phyloP scores from a whole-genome alignment of 116 monocot species.

The Phalaenopsis hybrid region DNA sequence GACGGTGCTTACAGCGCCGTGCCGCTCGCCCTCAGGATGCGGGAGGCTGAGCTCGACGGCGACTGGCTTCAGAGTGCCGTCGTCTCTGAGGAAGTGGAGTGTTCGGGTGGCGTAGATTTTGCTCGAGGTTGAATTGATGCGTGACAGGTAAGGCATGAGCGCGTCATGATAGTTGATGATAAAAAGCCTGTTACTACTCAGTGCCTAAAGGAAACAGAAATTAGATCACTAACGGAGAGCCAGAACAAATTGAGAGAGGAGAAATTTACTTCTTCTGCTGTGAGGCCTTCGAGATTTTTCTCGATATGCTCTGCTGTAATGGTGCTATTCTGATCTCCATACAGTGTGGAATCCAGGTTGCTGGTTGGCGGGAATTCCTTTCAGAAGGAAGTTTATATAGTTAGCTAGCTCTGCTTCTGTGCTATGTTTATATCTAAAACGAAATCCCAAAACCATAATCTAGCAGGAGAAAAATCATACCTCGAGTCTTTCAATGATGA shows the following conservation, averaged over 20 bases:
- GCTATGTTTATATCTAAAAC: not conserved
- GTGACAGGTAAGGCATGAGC: slow-evolving; percentile 38
- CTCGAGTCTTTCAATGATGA: slow-evolving; percentile 15
- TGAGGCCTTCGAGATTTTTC: slow-evolving; percentile 26
- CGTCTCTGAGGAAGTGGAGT: slow-evolving; percentile 19
- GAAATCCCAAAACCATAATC: not conserved
- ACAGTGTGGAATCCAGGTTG: slow-evolving; percentile 29
- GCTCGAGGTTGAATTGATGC: slow-evolving; percentile 31
- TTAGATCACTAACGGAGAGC: not conserved
- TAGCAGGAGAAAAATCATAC: not conserved
- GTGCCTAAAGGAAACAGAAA: slow-evolving; percentile 19
- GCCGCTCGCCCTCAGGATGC: slow-evolving; percentile 19
- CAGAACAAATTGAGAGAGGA: too few relatives aligned
- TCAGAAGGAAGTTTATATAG: not conserved
- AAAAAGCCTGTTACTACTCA: slow-evolving; percentile 39
- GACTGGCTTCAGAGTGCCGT: slow-evolving; percentile 26
- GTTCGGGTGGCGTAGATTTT: slow-evolving; percentile 37
- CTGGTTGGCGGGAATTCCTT: slow-evolving; percentile 47
- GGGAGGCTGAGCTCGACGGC: slow-evolving; percentile 37
- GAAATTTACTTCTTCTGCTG: slow-evolving; percentile 21
- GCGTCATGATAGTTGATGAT: slow-evolving; percentile 52
- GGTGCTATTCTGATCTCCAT: slow-evolving; percentile 37
- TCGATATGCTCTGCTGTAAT: slow-evolving; percentile 36
- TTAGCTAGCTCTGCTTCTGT: not conserved
- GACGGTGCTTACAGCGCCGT: slow-evolving; percentile 25